phyloP scores from a whole-genome alignment of 805 yeast genomes.

The Barnettozyma populi region DNA sequence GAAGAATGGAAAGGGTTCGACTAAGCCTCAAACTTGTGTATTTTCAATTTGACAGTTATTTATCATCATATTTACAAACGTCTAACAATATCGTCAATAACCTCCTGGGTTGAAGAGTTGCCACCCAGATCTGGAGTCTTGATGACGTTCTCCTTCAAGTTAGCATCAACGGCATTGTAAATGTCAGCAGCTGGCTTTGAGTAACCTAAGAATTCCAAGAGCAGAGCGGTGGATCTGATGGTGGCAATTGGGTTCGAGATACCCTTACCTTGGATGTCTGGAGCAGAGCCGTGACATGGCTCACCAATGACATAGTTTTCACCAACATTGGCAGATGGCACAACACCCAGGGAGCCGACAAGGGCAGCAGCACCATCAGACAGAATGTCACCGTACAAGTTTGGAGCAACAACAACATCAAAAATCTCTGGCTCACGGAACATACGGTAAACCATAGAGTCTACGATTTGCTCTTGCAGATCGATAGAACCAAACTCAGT shows the following conservation, averaged over 20 bases:
- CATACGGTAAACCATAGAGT: constrained; percentile 98
- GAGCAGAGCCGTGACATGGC: constrained; percentile 99
- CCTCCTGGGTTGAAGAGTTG: constrained; percentile 77
- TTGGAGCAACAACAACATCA: constrained; percentile 98
- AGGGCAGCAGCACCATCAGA: constrained; percentile 98
- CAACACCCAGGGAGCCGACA: constrained; percentile 96
- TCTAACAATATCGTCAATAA: constrained; percentile 69
- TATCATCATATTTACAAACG: constrained; percentile 17
- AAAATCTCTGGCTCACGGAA: constrained; percentile 97
- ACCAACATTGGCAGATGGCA: constrained; percentile 97
- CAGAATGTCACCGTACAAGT: constrained; percentile 94
- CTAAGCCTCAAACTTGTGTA: background rate
- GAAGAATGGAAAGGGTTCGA: constrained; percentile 33
- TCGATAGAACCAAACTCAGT: constrained; percentile 54
- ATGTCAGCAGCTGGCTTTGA: constrained; percentile 86
- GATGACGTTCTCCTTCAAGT: constrained; percentile 66
- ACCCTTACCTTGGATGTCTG: constrained; percentile 95
- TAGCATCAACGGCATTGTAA: constrained; percentile 91
- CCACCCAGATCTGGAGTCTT: constrained; percentile 98
- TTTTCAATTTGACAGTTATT: background rate
- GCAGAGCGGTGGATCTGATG: constrained; percentile 92
- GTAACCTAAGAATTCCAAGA: constrained; percentile 96
- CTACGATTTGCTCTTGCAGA: constrained; percentile 94
- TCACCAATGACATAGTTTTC: constrained; percentile 95
- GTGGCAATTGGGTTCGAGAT: constrained; percentile 97